Conservation (phyloP, 345 rosid species). For the Pistacia integerrima region DNA sequence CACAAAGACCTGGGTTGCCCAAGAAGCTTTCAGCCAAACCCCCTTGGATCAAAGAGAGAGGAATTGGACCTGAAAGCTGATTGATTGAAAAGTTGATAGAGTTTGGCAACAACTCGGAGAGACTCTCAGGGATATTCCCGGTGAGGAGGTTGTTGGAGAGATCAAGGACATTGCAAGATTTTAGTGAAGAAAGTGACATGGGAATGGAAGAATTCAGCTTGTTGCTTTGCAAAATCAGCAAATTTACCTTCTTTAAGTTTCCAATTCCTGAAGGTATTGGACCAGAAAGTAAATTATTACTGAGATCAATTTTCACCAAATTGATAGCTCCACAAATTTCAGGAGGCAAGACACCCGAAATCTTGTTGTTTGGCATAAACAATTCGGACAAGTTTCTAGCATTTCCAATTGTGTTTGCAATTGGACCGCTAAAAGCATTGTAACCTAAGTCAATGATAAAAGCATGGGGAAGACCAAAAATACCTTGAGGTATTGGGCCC, state of each 20-base stretch:
- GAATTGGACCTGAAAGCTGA: slow-evolving; percentile 82
- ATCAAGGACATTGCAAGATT: slow-evolving; percentile 84
- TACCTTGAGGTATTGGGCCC: slow-evolving; percentile 63
- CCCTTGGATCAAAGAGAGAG: slow-evolving; percentile 61
- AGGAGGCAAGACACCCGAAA: slow-evolving; percentile 70
- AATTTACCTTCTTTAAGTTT: slow-evolving; percentile 63
- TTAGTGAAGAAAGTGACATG: slow-evolving; percentile 59
- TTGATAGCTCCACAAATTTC: slow-evolving; percentile 65
- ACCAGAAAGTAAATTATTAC: slow-evolving; percentile 72
- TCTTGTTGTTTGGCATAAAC: slow-evolving; percentile 68
- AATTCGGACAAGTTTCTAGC: slow-evolving; percentile 85
- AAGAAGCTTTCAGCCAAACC: slow-evolving; percentile 81
- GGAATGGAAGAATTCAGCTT: slow-evolving; percentile 66
- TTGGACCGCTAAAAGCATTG: slow-evolving; percentile 70
- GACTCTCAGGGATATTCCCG: slow-evolving; percentile 72
- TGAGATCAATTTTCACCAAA: slow-evolving; percentile 89
- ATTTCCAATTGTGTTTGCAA: slow-evolving; percentile 49
- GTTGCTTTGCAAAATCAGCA: slow-evolving; percentile 74
- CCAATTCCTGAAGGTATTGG: slow-evolving; percentile 81
- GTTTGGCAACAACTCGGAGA: slow-evolving; percentile 64
- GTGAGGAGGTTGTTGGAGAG: slow-evolving; percentile 72
- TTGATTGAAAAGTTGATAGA: slow-evolving; percentile 81
- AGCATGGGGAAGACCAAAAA: slow-evolving; percentile 76
- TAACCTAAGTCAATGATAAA: slow-evolving; percentile 77
- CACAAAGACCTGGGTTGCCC: slow-evolving; percentile 85